These are phyloP conservation scores for Plasmodium vinckei DNA, from an alignment of 169 alveolate genomes.

Conservation along the genomic window DNA sequence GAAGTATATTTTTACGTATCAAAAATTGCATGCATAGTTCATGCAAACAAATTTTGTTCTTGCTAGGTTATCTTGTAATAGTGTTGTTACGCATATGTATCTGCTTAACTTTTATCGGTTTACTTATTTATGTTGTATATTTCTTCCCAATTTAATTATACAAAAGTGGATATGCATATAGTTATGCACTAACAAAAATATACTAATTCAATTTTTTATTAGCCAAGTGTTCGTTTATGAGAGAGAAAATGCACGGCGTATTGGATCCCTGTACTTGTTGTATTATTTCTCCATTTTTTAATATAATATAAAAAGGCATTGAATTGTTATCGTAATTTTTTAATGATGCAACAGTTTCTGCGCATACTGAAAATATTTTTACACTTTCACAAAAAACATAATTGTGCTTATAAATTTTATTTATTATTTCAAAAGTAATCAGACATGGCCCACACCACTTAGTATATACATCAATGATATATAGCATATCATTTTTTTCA, in stretches of 20 bases:
- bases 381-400: slow-evolving; percentile 49
- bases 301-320: slow-evolving; percentile 72
- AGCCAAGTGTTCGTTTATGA: slow-evolving; percentile 60
- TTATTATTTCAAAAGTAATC: slow-evolving; percentile 72
- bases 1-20: too few relatives aligned
- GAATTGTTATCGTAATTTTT: slow-evolving; percentile 71
- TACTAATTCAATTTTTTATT: slow-evolving; percentile 1
- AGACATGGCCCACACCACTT: slow-evolving; percentile 77
- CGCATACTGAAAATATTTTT: slow-evolving; percentile 71
- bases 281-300: slow-evolving; percentile 75
- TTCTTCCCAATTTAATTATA: too few relatives aligned
- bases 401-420: slow-evolving; percentile 62
- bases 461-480: slow-evolving; percentile 71
- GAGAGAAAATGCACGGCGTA: slow-evolving; percentile 58
- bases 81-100: too few relatives aligned
- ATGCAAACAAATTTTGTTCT: too few relatives aligned
- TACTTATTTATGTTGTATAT: too few relatives aligned
- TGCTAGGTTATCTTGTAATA: too few relatives aligned
- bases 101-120: too few relatives aligned
- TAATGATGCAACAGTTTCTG: slow-evolving; percentile 53
- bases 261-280: slow-evolving; percentile 73
- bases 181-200: too few relatives aligned
- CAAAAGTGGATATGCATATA: too few relatives aligned
- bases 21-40: too few relatives aligned
- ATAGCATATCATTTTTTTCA: slow-evolving; percentile 67